These are phyloP conservation scores for Saccharomycopsis malanga DNA, from an alignment of 805 yeast genomes.

Conservation along the genomic window DNA sequence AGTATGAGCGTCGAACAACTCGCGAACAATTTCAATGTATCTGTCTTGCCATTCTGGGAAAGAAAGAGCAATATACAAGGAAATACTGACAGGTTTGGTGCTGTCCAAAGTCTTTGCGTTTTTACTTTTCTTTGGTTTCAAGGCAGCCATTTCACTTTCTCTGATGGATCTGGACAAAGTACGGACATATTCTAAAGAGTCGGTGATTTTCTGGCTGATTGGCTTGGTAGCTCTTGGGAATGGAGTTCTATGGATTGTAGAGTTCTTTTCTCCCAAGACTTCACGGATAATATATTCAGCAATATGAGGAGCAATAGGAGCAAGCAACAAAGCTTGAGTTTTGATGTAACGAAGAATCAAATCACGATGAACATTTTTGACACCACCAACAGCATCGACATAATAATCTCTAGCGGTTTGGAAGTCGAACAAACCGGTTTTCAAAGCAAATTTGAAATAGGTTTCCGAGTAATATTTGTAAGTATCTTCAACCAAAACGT, in stretches of 20 bases:
- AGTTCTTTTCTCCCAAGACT: slow-evolving; percentile 51
- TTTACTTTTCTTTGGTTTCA: slow-evolving; percentile 82
- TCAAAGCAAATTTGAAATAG: slow-evolving; percentile 81
- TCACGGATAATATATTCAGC: slow-evolving; percentile 87
- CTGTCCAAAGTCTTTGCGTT: slow-evolving; percentile 69
- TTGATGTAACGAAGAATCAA: slow-evolving; percentile 78
- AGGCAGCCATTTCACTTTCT: slow-evolving; percentile 82
- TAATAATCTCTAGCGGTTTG: slow-evolving; percentile 95
- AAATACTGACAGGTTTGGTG: slow-evolving; percentile 62
- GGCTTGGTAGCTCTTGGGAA: slow-evolving; percentile 79
- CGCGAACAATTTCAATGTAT: slow-evolving; percentile 73
- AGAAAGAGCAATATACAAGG: slow-evolving; percentile 67
- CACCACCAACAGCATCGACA: slow-evolving; percentile 58
- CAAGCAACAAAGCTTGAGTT: slow-evolving; percentile 71
- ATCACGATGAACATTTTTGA: slow-evolving; percentile 68
- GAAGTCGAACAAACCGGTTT: slow-evolving; percentile 86
- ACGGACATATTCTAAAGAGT: slow-evolving; percentile 76
- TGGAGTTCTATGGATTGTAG: slow-evolving; percentile 59
- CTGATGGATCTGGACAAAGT: slow-evolving; percentile 74
- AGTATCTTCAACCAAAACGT: slow-evolving; percentile 67
- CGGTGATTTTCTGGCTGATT: slow-evolving; percentile 51
- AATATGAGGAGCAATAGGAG: slow-evolving; percentile 96
- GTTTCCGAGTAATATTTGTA: slow-evolving; percentile 64
- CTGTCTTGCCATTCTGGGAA: slow-evolving; percentile 90
- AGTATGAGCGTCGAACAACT: slow-evolving; percentile 57